Conservation (phyloP, 2,329 filamentous ascomycete species). For the Fusarium stilboides region DNA sequence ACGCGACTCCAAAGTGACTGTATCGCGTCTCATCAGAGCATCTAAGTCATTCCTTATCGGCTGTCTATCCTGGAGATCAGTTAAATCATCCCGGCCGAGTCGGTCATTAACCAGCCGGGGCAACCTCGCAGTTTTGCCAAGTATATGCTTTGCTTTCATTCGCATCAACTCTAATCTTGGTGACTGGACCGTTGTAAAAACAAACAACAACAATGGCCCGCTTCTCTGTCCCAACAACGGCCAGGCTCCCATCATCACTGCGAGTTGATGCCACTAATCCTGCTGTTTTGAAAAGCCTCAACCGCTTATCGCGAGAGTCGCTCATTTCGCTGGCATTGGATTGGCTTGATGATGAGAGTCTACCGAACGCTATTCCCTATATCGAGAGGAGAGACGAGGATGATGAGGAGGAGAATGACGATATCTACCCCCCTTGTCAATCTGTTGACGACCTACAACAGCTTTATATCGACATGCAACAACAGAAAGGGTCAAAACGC, state of each 20-base stretch:
- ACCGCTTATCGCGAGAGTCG: constrained; percentile 78
- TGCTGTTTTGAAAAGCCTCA: constrained; percentile 76
- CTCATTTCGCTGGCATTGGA: constrained; percentile 80
- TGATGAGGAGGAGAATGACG: constrained; percentile 72
- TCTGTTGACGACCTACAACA: constrained; percentile 77
- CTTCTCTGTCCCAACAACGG: constrained; percentile 78
- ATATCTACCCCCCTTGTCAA: constrained; percentile 77
- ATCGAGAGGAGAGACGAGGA: constrained; percentile 58
- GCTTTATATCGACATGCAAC: constrained; percentile 73
- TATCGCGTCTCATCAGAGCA: constrained; percentile 31
- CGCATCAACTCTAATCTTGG: constrained; percentile 3
- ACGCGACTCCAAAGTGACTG: constrained; percentile 33
- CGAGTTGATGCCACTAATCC: constrained; percentile 77
- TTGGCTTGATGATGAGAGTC: constrained; percentile 81
- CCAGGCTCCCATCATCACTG: constrained; percentile 79
- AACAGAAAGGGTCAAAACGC: constrained; percentile 72
- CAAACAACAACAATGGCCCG: constrained; percentile 61
- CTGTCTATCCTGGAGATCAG: constrained; percentile 11
- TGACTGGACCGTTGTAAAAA: constrained; percentile 23
- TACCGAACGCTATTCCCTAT: constrained; percentile 65
- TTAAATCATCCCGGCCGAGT: constrained; percentile 4
- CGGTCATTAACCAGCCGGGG: constrained; percentile 7
- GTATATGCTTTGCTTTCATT: constrained; percentile 17
- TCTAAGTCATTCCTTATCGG: constrained; percentile 22
- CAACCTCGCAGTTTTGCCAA: constrained; percentile 6